Evolutionary conservation across 2,329 filamentous ascomycete species (phyloP).

Genomic region (Tolypocladium sp.): DNA sequence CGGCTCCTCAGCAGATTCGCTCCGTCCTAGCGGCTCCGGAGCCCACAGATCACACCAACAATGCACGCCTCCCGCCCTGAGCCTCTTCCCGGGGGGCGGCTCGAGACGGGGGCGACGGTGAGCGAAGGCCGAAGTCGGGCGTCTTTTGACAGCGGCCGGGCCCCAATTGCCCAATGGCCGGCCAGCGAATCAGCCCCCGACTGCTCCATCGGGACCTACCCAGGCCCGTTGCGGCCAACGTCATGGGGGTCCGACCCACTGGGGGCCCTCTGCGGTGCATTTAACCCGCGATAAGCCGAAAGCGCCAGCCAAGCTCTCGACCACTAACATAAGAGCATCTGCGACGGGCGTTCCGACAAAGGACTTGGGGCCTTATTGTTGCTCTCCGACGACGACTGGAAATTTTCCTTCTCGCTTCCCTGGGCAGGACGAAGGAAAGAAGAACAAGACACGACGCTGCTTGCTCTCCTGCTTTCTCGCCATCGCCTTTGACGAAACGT

Average conservation of each 20-base stretch:
- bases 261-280: not conserved
- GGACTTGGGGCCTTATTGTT: not conserved
- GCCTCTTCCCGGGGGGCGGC: not conserved
- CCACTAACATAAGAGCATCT: not conserved
- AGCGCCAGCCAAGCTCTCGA: not conserved
- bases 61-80: not conserved
- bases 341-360: not conserved
- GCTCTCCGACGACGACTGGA: not conserved
- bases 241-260: not conserved
- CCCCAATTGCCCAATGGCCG: slow-evolving; percentile 2
- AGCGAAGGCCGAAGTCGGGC: not conserved
- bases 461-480: not conserved
- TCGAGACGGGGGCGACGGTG: not conserved
- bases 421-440: not conserved
- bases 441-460: not conserved
- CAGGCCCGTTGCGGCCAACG: not conserved
- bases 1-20: not conserved
- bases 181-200: not conserved
- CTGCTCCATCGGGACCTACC: not conserved
- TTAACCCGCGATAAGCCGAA: slow-evolving; percentile 4
- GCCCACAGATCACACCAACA: not conserved
- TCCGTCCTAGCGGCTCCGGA: not conserved
- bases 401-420: not conserved
- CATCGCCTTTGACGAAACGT: not conserved
- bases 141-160: not conserved